Evolutionary conservation across 352 stramenopile genomes (phyloP).

Genomic region (Phytophthora capsici): DNA sequence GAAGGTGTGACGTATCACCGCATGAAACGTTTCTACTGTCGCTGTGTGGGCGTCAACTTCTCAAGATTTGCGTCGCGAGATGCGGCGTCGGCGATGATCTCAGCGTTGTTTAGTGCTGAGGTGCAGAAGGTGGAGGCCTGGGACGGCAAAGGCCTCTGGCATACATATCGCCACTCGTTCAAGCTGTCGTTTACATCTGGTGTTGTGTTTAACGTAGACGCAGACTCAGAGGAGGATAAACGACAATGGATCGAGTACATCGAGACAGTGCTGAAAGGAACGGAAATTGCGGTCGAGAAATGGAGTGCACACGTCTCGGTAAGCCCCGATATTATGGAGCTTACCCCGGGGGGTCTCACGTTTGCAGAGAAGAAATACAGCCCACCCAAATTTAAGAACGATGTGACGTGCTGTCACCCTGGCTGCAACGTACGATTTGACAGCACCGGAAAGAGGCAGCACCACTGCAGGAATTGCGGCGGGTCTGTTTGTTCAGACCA

Average conservation of each 20-base stretch:
- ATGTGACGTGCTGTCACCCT: conserved; percentile 61
- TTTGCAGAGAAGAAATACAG: conserved; percentile 69
- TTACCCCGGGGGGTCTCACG: conserved; percentile 62
- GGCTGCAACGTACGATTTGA: conserved; percentile 77
- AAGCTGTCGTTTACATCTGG: conserved; percentile 81
- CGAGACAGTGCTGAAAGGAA: conserved; percentile 58
- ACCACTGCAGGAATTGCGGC: conserved; percentile 86
- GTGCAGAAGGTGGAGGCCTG: conserved; percentile 82
- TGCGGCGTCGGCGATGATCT: conserved; percentile 58
- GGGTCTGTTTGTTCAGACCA: conserved; percentile 83
- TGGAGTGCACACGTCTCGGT: conserved; percentile 47
- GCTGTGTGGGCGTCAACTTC: conserved; percentile 83
- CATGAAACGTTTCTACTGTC: conserved; percentile 88
- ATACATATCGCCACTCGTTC: conserved; percentile 88
- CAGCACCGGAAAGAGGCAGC: conserved; percentile 75
- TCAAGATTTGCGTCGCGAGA: conserved; percentile 75
- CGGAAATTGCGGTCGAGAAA: conserved; percentile 37
- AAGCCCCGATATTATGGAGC: conserved; percentile 47
- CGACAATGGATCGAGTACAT: conserved; percentile 82
- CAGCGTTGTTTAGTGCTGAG: conserved; percentile 73
- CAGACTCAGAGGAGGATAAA: conserved; percentile 84
- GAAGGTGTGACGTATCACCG: conserved; percentile 85
- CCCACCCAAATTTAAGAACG: conserved; percentile 78
- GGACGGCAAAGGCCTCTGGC: conserved; percentile 84
- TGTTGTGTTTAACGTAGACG: conserved; percentile 80